Base-by-base conservation (phyloP, 352 stramenopile species). In the Pythium rhizo-oryzae region DNA sequence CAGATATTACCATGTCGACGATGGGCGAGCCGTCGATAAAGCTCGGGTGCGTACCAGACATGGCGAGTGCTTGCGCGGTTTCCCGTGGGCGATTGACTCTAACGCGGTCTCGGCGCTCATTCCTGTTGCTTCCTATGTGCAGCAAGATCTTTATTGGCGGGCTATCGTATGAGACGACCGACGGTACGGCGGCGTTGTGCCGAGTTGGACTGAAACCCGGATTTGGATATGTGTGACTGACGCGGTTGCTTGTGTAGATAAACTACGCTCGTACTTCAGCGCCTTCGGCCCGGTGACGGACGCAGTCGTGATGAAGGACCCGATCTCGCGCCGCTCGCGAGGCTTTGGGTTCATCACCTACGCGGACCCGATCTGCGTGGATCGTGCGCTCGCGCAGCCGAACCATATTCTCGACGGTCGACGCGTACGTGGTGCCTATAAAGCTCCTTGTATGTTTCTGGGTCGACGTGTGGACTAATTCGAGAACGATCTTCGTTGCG, bases 291-390 rank as follows among this genome's bases (percentile, higher is more conserved):
- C 82, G 0, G 92, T 98, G 51, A 97, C 90, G 6, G 92, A 98
- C 76, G 92, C 92, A 7, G 91, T 98, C 44, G 92, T 98, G 70
- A 97, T 98, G 91, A 97, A 97, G 71, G 92, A 98, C 60, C 87
- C 89, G 61, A 97, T 98, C 59, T 97, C 92, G 43, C 83, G 90
- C 60, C 85, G 92, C 53, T 97, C 91, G 43, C 80, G 92, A 55
- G 92, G 92, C 49, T 98, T 98, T 70, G 92, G 92, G n/a, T 98
- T 98, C 75, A 97, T 98, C 81, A 98, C 92, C 59, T 98, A 97
- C 75, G 90, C 87, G 43, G 91, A 97, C 60, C 82, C 90, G 5
- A 66, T 70, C 18, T 97, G 87, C 69, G 92, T 98, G 50, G 92
- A 98, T 76, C 79, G 88, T 70, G 92, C 90, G n/a, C 70, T 98